Conservation (phyloP, 2,329 filamentous ascomycete genomes). For the Xenosphaeropsis pyriputrescens region DNA sequence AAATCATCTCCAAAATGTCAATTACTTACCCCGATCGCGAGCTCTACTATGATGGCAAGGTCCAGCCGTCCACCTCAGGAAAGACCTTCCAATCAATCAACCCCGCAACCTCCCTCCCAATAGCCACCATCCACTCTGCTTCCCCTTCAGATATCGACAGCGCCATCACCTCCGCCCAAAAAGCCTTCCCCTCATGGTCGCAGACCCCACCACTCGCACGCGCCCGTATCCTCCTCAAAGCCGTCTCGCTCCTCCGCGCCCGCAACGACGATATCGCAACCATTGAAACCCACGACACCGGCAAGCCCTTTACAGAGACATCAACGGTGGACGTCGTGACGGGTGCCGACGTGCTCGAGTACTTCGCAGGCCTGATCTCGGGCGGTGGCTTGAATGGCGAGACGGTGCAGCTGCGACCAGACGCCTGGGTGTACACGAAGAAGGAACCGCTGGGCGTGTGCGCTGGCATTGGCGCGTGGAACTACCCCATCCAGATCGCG, state of each 20-base stretch:
- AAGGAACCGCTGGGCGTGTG: slow-evolving; percentile 76
- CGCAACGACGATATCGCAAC: slow-evolving; percentile 69
- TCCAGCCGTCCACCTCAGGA: slow-evolving; percentile 42
- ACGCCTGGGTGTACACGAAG: slow-evolving; percentile 71
- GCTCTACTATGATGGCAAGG: slow-evolving; percentile 62
- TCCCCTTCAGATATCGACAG: slow-evolving; percentile 53
- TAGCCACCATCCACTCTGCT: slow-evolving; percentile 60
- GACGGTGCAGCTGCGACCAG: slow-evolving; percentile 55
- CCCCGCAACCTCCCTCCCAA: slow-evolving; percentile 52
- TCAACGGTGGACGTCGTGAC: slow-evolving; percentile 72
- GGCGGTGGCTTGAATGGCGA: slow-evolving; percentile 70
- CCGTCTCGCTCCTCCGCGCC: slow-evolving; percentile 56
- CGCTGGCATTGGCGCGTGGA: slow-evolving; percentile 81
- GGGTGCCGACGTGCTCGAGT: slow-evolving; percentile 74
- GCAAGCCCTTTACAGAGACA: slow-evolving; percentile 76
- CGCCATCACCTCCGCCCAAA: slow-evolving; percentile 54
- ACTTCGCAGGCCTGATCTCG: slow-evolving; percentile 68
- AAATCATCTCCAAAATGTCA: slow-evolving; percentile 16
- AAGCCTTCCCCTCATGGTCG: slow-evolving; percentile 66
- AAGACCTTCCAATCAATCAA: slow-evolving; percentile 59
- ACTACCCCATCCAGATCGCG: slow-evolving; percentile 83
- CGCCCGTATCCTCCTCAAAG: slow-evolving; percentile 63
- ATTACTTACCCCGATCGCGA: slow-evolving; percentile 35
- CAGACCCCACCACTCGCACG: slow-evolving; percentile 59
- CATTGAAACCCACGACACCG: slow-evolving; percentile 73